Conservation (phyloP, 2,329 filamentous ascomycete species). For the Claviceps sp. region DNA sequence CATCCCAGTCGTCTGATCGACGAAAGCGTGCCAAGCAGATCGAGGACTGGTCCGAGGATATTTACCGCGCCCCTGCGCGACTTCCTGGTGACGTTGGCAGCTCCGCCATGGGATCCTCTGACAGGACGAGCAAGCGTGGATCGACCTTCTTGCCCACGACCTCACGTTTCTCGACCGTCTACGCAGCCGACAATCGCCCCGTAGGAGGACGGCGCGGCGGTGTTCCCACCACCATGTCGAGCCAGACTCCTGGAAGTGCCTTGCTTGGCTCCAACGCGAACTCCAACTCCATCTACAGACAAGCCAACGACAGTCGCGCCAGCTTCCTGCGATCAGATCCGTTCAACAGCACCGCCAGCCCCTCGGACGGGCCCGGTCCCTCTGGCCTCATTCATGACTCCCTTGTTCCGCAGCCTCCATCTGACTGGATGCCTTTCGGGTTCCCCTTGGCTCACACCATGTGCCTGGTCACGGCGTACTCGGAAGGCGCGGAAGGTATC, state of each 20-base stretch:
- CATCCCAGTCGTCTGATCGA: conserved; percentile 65
- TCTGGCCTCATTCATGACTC: conserved; percentile 93
- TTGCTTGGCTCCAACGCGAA: conserved; percentile 37
- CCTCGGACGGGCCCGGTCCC: conserved; percentile 61
- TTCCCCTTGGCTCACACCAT: conserved; percentile 89
- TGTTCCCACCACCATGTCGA: conserved; percentile 87
- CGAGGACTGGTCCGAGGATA: conserved; percentile 95
- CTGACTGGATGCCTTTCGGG: conserved; percentile 95
- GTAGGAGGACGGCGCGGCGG: conserved; percentile 34
- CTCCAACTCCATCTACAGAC: conserved; percentile 58
- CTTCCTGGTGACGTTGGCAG: conserved; percentile 62
- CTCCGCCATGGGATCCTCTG: conserved; percentile 48
- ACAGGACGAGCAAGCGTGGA: conserved; percentile 64
- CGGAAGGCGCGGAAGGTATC: conserved; percentile 84
- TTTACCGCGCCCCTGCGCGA: conserved; percentile 80
- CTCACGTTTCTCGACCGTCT: conserved; percentile 85
- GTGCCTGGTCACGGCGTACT: conserved; percentile 92
- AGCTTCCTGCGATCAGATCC: conserved; percentile 52
- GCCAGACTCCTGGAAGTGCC: conserved; percentile 62
- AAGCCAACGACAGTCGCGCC: conserved; percentile 46
- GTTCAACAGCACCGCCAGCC: conserved; percentile 38
- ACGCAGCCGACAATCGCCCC: conserved; percentile 52
- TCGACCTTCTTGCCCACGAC: conserved; percentile 84
- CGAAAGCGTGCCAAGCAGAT: conserved; percentile 86
- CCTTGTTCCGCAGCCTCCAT: conserved; percentile 88